phyloP scores from a whole-genome alignment of 257 asterid species.

The Fraxinus cuspidata region DNA sequence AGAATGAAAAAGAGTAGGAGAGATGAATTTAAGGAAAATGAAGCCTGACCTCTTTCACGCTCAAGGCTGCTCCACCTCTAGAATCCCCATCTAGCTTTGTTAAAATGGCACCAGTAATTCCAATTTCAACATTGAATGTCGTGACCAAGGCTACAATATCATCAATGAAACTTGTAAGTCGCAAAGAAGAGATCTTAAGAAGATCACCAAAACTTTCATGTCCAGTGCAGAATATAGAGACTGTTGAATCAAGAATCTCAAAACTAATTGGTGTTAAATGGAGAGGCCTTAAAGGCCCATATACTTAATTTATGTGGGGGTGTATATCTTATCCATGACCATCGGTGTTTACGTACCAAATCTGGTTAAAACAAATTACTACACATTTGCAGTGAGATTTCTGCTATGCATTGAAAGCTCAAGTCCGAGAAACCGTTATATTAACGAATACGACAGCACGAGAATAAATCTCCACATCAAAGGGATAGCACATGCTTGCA shows the following conservation, averaged over 20 bases:
- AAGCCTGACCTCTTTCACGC: conserved; percentile 84
- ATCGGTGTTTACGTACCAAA: background rate
- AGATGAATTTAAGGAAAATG: conserved; percentile 8
- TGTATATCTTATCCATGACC: conserved; percentile 12
- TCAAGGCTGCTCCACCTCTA: conserved; percentile 99
- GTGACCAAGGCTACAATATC: conserved; percentile 71
- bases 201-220: background rate
- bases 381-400: conserved; percentile 10
- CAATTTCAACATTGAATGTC: conserved; percentile 94
- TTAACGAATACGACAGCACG: conserved; percentile 8
- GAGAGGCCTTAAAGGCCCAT: conserved; percentile 6
- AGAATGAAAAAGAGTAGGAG: conserved; percentile 7
- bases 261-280: conserved; percentile 12
- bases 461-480: conserved; percentile 6
- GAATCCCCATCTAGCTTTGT: conserved; percentile 98
- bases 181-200: conserved; percentile 11
- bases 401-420: conserved; percentile 16
- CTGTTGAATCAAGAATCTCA: conserved; percentile 12
- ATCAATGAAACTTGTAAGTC: conserved; percentile 31
- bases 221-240: conserved; percentile 8
- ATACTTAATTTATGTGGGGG: background rate
- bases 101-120: conserved; percentile 97
- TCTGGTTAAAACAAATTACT: conserved; percentile 1
- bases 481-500: conserved; percentile 16
- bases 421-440: background rate